phyloP scores from a whole-genome alignment of 169 alveolate species.

The Theileria equi region DNA sequence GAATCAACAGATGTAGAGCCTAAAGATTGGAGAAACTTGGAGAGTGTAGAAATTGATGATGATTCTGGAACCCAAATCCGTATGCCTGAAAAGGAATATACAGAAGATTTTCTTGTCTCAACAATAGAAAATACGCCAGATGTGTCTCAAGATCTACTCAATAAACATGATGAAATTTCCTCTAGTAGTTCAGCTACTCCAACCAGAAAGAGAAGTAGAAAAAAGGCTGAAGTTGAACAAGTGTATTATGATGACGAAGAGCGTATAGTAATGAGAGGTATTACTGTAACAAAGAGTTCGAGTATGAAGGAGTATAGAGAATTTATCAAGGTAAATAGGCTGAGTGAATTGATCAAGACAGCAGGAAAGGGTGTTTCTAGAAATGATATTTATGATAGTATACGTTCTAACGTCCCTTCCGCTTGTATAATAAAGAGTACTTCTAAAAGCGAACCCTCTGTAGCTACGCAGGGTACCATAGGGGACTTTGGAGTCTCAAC shows the following conservation, averaged over 20 bases:
- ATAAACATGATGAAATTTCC: no score
- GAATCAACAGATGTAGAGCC: no score
- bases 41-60: no score
- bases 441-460: background rate
- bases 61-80: no score
- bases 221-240: constrained; percentile 29
- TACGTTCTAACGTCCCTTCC: constrained; percentile 62
- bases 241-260: constrained; percentile 16
- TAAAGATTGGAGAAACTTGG: no score
- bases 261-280: constrained; percentile 50
- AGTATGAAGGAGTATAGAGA: constrained; percentile 70
- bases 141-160: no score
- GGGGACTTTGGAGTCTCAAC: constrained; percentile 36
- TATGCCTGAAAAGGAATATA: no score
- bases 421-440: constrained; percentile 17
- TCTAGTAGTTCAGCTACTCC: no score
- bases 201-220: constrained; percentile 19
- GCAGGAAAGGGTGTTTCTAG: constrained; percentile 74
- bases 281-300: constrained; percentile 54
- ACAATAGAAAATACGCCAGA: no score
- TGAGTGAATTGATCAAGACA: constrained; percentile 68
- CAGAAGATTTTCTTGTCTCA: no score
- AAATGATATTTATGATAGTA: constrained; percentile 61
- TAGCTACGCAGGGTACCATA: background rate
- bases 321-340: constrained; percentile 70